These are phyloP conservation scores for Leishmania major DNA, from an alignment of 208 protist species.

Conservation along the genomic window DNA sequence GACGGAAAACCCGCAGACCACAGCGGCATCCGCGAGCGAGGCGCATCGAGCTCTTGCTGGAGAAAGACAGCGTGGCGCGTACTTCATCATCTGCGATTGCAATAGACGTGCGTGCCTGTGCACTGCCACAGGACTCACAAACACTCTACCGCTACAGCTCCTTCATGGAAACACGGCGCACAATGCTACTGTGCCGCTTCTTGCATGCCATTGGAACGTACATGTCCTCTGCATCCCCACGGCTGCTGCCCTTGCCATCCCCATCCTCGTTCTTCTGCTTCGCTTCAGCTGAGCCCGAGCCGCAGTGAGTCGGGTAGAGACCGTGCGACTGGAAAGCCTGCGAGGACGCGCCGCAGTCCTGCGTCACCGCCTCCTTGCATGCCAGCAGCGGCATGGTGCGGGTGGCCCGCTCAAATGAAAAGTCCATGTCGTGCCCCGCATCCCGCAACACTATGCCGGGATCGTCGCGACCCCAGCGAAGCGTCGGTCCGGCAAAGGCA, in stretches of 20 bases:
- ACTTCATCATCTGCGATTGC: background rate
- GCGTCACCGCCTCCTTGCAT: conserved; percentile 14
- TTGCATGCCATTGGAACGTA: conserved; percentile 19
- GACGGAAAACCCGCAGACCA: too few relatives aligned
- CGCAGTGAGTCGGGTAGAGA: background rate
- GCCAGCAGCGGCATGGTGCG: conserved; percentile 25
- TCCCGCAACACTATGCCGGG: conserved; percentile 19
- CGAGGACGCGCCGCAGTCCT: background rate
- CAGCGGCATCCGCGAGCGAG: background rate
- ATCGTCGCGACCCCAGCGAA: conserved; percentile 26
- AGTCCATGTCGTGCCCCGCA: conserved; percentile 24
- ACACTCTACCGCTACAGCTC: background rate
- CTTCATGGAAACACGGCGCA: conserved; percentile 13
- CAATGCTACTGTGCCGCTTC: conserved; percentile 18
- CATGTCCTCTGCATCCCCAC: background rate
- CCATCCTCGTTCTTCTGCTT: background rate
- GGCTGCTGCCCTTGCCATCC: background rate
- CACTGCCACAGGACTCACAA: background rate
- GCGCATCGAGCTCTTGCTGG: background rate
- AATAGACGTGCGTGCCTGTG: background rate
- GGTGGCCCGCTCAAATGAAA: conserved; percentile 20
- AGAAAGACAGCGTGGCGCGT: background rate
- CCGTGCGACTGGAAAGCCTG: background rate
- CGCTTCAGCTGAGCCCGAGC: background rate
- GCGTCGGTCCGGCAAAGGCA: background rate